These are phyloP conservation scores for Ceratobasidium sp. DNA, from an alignment of 1,284 basidiomycete species.

Conservation along the genomic window DNA sequence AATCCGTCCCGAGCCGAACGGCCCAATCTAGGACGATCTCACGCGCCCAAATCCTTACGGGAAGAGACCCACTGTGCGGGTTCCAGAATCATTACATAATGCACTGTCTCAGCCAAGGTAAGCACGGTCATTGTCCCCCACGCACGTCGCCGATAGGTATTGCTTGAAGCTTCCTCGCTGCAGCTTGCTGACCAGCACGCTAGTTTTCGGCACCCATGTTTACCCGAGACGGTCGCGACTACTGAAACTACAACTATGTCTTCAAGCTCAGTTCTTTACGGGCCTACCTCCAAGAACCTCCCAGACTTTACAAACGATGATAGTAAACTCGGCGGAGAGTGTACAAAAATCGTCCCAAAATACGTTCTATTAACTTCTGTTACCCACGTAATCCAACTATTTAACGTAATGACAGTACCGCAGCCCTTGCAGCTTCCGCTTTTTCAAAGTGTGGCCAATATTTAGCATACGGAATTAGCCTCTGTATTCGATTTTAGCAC, in stretches of 20 bases:
- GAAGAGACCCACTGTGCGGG: too few relatives aligned
- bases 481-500: slow-evolving; percentile 78
- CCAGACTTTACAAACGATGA: slow-evolving; percentile 66
- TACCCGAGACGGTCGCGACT: slow-evolving; percentile 77
- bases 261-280: slow-evolving; percentile 77
- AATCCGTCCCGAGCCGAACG: too few relatives aligned
- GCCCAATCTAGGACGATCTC: too few relatives aligned
- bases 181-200: not conserved
- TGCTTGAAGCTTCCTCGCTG: not conserved
- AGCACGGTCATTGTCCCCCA: not conserved
- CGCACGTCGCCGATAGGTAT: slow-evolving; percentile 61
- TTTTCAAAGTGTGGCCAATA: slow-evolving; percentile 78
- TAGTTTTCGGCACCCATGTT: slow-evolving; percentile 74
- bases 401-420: slow-evolving; percentile 82
- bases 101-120: too few relatives aligned
- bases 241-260: slow-evolving; percentile 80
- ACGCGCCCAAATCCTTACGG: too few relatives aligned
- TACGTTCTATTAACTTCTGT: not conserved
- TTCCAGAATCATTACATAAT: too few relatives aligned
- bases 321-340: slow-evolving; percentile 63
- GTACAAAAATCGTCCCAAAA: slow-evolving; percentile 48
- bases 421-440: slow-evolving; percentile 68
- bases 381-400: slow-evolving; percentile 69
- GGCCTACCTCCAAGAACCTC: slow-evolving; percentile 68
- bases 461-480: slow-evolving; percentile 82